These are phyloP conservation scores for Rhynchosporium graminicola DNA, from an alignment of 2,329 filamentous ascomycete genomes.

Conservation along the genomic window DNA sequence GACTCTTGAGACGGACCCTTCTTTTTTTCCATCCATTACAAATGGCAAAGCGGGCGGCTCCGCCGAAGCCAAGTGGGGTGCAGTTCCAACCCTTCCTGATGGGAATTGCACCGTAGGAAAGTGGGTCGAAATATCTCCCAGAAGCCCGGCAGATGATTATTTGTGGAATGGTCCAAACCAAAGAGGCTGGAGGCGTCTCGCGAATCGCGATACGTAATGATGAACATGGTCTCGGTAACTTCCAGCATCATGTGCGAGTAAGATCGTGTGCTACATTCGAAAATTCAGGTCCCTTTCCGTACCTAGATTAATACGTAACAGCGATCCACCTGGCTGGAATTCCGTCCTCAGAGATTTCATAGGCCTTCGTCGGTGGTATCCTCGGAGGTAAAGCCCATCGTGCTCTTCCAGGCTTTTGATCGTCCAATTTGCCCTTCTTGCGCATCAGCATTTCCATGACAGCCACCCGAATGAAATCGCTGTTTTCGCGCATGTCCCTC, in stretches of 20 bases:
- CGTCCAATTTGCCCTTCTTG: slow-evolving; percentile 64
- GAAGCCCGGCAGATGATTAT: slow-evolving; percentile 20
- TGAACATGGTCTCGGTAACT: slow-evolving; percentile 4
- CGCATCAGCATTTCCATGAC: slow-evolving; percentile 75
- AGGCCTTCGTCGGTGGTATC: slow-evolving; percentile 53
- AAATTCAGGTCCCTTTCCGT: not conserved
- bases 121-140: slow-evolving; percentile 22
- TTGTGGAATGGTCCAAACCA: slow-evolving; percentile 14
- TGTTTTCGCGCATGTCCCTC: slow-evolving; percentile 68
- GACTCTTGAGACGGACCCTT: slow-evolving; percentile 6
- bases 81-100: slow-evolving; percentile 16
- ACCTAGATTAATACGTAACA: slow-evolving; percentile 22
- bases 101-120: slow-evolving; percentile 13
- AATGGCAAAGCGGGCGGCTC: slow-evolving; percentile 19
- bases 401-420: slow-evolving; percentile 66
- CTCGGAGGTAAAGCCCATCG: slow-evolving; percentile 68
- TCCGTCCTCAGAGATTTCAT: slow-evolving; percentile 58
- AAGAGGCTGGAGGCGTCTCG: not conserved
- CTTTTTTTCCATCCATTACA: slow-evolving; percentile 3
- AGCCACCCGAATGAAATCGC: slow-evolving; percentile 69
- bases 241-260: slow-evolving; percentile 10
- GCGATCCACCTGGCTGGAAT: slow-evolving; percentile 61
- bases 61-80: slow-evolving; percentile 23
- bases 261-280: slow-evolving; percentile 15
- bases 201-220: slow-evolving; percentile 21